A percentile compares a stretch with the other conserved stretches of the same genome.
These are phyloP conservation scores for Diaporthe sp. DNA, from an alignment of 2,329 filamentous ascomycete genomes.

Conservation along the genomic window DNA sequence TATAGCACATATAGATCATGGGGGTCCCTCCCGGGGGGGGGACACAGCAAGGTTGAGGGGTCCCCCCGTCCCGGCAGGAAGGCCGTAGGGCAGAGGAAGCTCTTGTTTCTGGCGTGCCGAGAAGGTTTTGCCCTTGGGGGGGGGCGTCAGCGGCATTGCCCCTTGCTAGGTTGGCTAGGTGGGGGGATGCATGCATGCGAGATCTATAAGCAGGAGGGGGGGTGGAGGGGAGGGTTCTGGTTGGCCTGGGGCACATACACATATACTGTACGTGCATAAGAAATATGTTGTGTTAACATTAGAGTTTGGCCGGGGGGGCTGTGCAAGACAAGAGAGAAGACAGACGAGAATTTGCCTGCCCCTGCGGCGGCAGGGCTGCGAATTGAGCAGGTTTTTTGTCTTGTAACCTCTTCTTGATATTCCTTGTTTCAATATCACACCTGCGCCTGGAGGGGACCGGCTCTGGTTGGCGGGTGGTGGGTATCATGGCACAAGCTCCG, in stretches of 20 bases:
- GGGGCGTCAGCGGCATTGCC: slow-evolving; percentile 15
- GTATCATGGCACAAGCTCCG: slow-evolving; percentile 11
- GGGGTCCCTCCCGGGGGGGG: background rate
- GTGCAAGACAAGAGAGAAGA: background rate
- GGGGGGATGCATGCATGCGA: slow-evolving; percentile 26
- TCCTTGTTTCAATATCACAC: slow-evolving; percentile 31
- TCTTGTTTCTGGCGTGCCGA: slow-evolving; percentile 6
- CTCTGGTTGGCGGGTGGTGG: slow-evolving; percentile 27
- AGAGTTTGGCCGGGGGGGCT: slow-evolving; percentile 24
- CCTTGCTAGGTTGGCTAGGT: background rate
- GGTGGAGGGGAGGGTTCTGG: background rate
- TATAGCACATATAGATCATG: background rate
- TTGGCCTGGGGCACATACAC: background rate
- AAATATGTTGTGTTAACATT: slow-evolving; percentile 10
- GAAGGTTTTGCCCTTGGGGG: background rate
- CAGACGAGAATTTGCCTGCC: slow-evolving; percentile 1
- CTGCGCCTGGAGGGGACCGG: background rate
- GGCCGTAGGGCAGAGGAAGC: slow-evolving; percentile 28
- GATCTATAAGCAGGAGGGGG: slow-evolving; percentile 2
- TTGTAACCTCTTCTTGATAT: slow-evolving; percentile 2
- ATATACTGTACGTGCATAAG: background rate
- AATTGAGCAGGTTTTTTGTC: slow-evolving; percentile 18
- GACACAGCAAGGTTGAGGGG: background rate
- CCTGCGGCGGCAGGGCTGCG: background rate
- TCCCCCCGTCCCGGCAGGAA: background rate